phyloP scores from a whole-genome alignment of 2,329 filamentous ascomycete species.

The Fusarium ambrosium region DNA sequence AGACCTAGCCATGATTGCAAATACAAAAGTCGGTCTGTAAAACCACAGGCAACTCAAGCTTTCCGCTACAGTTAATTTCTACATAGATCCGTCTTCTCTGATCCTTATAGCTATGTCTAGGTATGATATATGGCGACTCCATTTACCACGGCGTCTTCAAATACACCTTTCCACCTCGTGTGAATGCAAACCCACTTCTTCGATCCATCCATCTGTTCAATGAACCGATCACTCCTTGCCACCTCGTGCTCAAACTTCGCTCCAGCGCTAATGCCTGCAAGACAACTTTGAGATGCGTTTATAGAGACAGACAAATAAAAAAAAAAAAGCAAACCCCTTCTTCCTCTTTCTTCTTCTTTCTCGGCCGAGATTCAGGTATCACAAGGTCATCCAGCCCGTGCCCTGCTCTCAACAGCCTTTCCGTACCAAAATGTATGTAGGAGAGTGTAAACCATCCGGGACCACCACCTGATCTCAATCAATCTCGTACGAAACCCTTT shows the following conservation, averaged over 20 bases:
- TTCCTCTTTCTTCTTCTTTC: slow-evolving; percentile 30
- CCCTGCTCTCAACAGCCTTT: slow-evolving; percentile 39
- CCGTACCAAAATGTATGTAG: slow-evolving; percentile 43
- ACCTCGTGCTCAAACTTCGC: slow-evolving; percentile 31
- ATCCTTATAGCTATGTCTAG: slow-evolving; percentile 13
- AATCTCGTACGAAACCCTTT: slow-evolving; percentile 42
- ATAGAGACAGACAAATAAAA: slow-evolving; percentile 45
- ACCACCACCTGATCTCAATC: slow-evolving; percentile 44
- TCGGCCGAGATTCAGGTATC: slow-evolving; percentile 25
- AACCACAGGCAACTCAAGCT: slow-evolving; percentile 3
- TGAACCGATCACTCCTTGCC: slow-evolving; percentile 24
- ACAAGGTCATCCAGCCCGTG: slow-evolving; percentile 38
- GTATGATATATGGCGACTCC: slow-evolving; percentile 19
- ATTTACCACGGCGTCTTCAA: slow-evolving; percentile 10
- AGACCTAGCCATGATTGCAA: not conserved
- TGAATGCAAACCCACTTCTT: slow-evolving; percentile 27
- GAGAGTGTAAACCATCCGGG: slow-evolving; percentile 44
- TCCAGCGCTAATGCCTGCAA: slow-evolving; percentile 45
- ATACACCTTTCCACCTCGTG: slow-evolving; percentile 12
- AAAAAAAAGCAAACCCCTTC: slow-evolving; percentile 38
- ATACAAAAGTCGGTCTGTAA: not conserved
- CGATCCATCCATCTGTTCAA: not conserved
- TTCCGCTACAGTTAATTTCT: slow-evolving; percentile 5
- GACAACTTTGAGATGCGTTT: slow-evolving; percentile 47
- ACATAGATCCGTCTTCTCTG: slow-evolving; percentile 19